Conservation (phyloP, 495 filamentous ascomycete genomes). For the Neurospora discreta region DNA sequence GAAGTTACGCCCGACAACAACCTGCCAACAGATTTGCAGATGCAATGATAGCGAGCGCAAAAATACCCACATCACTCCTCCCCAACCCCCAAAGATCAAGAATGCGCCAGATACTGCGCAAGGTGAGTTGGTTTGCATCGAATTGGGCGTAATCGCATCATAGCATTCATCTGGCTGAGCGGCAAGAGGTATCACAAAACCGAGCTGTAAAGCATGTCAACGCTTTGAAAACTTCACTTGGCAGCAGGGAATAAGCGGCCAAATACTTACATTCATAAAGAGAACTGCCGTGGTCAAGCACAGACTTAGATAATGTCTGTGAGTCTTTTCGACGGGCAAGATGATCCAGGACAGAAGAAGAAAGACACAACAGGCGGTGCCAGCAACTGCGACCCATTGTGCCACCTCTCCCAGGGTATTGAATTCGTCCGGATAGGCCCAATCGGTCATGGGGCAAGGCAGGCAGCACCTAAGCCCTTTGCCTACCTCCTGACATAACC, state of each 20-base stretch:
- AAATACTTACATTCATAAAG: conserved; percentile 55
- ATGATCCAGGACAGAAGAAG: conserved; percentile 72
- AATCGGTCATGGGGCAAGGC: conserved; percentile 79
- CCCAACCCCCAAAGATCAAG: conserved; percentile 74
- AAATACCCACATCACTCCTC: conserved; percentile 79
- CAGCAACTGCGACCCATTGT: conserved; percentile 69
- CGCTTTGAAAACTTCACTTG: background rate
- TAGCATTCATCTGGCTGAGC: conserved; percentile 72
- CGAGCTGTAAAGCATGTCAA: conserved; percentile 36
- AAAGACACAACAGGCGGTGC: conserved; percentile 61
- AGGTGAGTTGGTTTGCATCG: conserved; percentile 69
- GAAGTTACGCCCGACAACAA: conserved; percentile 76
- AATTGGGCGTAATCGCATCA: conserved; percentile 84
- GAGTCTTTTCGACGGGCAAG: conserved; percentile 80
- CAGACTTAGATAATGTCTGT: conserved; percentile 85
- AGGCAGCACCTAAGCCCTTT: conserved; percentile 57
- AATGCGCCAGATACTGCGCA: conserved; percentile 87
- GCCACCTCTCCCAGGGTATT: conserved; percentile 49
- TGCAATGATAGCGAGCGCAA: conserved; percentile 84
- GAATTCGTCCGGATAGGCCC: conserved; percentile 73
- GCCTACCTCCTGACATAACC: conserved; percentile 37
- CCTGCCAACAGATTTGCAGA: conserved; percentile 95
- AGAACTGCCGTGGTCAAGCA: conserved; percentile 64
- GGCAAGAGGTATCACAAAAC: conserved; percentile 84
- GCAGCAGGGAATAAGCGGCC: conserved; percentile 12